Conservation (phyloP, 2,329 filamentous ascomycete species). For the Colletotrichum orchidophilum region DNA sequence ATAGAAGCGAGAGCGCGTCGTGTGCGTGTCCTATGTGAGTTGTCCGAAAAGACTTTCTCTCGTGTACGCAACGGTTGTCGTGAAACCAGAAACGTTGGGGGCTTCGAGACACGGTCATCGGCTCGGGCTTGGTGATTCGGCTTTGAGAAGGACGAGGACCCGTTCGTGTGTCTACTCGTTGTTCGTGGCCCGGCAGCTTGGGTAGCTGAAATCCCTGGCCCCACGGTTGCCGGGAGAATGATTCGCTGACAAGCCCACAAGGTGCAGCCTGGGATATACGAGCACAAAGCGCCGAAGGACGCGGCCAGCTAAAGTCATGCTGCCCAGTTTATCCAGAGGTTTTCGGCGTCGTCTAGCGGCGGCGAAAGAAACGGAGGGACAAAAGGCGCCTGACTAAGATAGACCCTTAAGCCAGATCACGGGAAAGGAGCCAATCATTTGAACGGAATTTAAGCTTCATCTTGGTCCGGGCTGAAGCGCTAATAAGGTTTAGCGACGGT, state of each 20-base stretch:
- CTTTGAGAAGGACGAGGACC: background rate
- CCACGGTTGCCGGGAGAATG: background rate
- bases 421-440: background rate
- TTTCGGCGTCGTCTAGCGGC: background rate
- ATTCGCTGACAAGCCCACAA: background rate
- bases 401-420: background rate
- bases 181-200: background rate
- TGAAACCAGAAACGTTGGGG: slow-evolving; percentile 9
- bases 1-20: background rate
- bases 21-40: background rate
- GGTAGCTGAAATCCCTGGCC: background rate
- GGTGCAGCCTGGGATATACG: background rate
- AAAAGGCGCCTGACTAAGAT: background rate
- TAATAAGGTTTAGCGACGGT: background rate
- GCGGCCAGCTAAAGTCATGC: background rate
- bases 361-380: background rate
- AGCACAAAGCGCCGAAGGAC: slow-evolving; percentile 18
- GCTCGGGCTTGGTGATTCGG: background rate
- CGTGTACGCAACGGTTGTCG: background rate
- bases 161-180: slow-evolving; percentile 1
- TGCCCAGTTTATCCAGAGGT: slow-evolving; percentile 2
- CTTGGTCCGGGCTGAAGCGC: slow-evolving; percentile 1
- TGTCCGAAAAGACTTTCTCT: background rate
- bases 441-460: slow-evolving; percentile 1
- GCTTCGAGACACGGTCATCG: background rate